Evolutionary conservation across 2,329 filamentous ascomycete species (phyloP).

Genomic region (Lecanicillium sp.): DNA sequence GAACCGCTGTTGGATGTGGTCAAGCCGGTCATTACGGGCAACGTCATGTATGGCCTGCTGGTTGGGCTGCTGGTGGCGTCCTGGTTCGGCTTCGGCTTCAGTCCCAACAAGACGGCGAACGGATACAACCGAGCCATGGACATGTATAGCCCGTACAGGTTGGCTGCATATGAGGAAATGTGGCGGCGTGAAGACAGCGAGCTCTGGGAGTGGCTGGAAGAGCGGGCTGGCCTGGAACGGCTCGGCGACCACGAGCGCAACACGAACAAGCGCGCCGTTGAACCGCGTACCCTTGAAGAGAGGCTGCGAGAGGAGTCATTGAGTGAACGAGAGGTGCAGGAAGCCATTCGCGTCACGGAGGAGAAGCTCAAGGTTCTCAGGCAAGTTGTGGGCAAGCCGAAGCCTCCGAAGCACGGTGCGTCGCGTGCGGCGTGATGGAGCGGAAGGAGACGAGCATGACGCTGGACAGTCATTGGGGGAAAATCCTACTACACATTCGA

Average conservation of each 20-base stretch:
- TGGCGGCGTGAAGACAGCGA: slow-evolving; percentile 85
- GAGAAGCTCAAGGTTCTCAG: slow-evolving; percentile 74
- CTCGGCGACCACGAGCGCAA: slow-evolving; percentile 29
- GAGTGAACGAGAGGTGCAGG: slow-evolving; percentile 64
- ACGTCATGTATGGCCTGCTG: slow-evolving; percentile 69
- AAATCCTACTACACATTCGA: background rate
- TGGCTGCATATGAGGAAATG: slow-evolving; percentile 85
- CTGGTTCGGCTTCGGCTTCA: slow-evolving; percentile 61
- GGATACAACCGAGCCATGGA: slow-evolving; percentile 25
- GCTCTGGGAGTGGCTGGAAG: slow-evolving; percentile 89
- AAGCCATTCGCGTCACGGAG: slow-evolving; percentile 80
- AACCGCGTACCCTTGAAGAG: slow-evolving; percentile 52
- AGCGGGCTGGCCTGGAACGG: slow-evolving; percentile 67
- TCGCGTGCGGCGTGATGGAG: too few relatives aligned
- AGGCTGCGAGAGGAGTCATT: slow-evolving; percentile 53
- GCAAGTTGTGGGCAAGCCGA: slow-evolving; percentile 49
- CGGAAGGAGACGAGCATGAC: too few relatives aligned
- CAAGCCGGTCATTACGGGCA: slow-evolving; percentile 64
- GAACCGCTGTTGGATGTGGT: slow-evolving; percentile 64
- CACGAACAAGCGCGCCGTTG: slow-evolving; percentile 38
- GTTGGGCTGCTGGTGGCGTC: slow-evolving; percentile 65
- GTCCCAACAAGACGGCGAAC: slow-evolving; percentile 26
- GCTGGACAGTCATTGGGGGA: background rate
- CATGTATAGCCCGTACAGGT: slow-evolving; percentile 49
- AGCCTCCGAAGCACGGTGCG: too few relatives aligned